Evolutionary conservation across 208 protist species (phyloP).

Genomic region (Acanthamoeba divionensis): DNA sequence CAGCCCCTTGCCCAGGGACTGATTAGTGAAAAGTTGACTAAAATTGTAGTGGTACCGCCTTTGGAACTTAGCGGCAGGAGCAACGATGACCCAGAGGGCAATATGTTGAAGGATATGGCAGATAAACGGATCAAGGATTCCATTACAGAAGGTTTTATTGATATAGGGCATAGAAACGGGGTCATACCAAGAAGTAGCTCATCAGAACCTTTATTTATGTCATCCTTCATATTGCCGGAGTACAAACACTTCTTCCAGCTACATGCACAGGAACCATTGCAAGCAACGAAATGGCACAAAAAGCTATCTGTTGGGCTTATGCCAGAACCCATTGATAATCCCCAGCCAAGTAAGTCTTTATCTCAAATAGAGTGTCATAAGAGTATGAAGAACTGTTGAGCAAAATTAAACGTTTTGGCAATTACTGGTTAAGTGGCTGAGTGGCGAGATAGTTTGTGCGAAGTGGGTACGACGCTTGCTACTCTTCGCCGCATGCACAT

Average conservation of each 20-base stretch:
- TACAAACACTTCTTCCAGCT: background rate
- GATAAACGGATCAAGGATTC: background rate
- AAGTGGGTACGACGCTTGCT: background rate
- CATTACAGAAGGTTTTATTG: background rate
- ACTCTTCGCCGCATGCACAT: background rate
- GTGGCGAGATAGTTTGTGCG: slow-evolving; percentile 13
- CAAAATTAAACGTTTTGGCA: no score
- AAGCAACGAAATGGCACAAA: background rate
- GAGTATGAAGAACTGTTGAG: background rate
- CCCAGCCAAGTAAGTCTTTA: background rate
- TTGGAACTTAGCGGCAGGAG: background rate
- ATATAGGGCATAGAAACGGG: no score
- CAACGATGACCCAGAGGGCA: background rate
- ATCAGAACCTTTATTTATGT: background rate
- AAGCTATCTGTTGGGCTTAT: background rate
- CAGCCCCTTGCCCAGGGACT: background rate
- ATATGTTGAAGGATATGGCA: background rate
- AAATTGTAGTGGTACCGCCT: background rate
- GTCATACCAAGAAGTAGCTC: no score
- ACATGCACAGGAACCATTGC: background rate
- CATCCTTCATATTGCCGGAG: background rate
- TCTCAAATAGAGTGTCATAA: background rate
- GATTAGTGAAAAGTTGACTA: background rate
- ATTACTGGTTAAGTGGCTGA: no score
- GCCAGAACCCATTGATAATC: background rate